Evolutionary conservation across 129 eudicot species (phyloP).

Genomic region (Lonicera japonica): DNA sequence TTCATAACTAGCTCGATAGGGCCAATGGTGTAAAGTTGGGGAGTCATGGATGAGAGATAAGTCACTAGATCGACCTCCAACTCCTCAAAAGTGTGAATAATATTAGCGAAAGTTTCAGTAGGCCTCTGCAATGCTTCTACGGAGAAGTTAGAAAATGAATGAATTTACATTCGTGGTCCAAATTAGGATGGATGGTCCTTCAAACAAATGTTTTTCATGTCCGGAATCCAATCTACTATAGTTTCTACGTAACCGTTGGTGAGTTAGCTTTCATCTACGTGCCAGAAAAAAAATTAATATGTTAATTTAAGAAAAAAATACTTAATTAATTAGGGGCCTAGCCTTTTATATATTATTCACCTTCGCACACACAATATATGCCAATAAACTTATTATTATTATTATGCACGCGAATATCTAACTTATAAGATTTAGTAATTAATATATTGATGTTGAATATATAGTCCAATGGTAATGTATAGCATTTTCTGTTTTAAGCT

Average conservation of each 20-base stretch:
- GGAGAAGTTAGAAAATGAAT: neutral
- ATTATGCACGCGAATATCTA: too few relatives aligned
- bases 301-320: too few relatives aligned
- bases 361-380: too few relatives aligned
- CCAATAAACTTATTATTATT: too few relatives aligned
- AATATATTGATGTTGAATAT: too few relatives aligned
- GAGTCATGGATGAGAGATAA: conserved; percentile 12
- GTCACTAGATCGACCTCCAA: conserved; percentile 16
- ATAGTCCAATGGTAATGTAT: too few relatives aligned
- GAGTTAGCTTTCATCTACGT: neutral
- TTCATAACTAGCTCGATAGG: conserved; percentile 25
- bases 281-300: neutral
- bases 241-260: conserved; percentile 18
- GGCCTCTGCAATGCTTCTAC: conserved; percentile 7
- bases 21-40: conserved; percentile 13
- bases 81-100: conserved; percentile 22
- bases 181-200: conserved; percentile 24
- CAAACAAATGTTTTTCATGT: conserved; percentile 21
- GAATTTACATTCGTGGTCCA: neutral
- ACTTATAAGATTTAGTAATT: too few relatives aligned
- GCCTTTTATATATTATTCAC: too few relatives aligned
- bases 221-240: conserved; percentile 17
- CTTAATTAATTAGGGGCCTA: too few relatives aligned
- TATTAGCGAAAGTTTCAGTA: conserved; percentile 6
- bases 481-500: too few relatives aligned